Evolutionary conservation across 192 early-diverging fungal species (phyloP), one percentile per base, ranked within the genome.

Genomic region (Coemansia sp.): DNA sequence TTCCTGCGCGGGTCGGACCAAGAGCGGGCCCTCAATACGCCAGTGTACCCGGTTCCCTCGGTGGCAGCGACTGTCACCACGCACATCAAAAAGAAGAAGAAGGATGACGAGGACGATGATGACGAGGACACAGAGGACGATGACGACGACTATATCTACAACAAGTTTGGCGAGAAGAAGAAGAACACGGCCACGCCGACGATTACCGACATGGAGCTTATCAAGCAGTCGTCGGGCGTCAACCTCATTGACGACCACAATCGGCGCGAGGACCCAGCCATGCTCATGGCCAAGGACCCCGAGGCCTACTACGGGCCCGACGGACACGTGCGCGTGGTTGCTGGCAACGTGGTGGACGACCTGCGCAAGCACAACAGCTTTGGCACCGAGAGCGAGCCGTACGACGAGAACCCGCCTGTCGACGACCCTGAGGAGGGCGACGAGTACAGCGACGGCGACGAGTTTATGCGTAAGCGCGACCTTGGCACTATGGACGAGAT

Each of bases 391-490:
- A 66, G 64, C 64, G 74, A 81, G 71, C 79, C 79, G 13, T 81
- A 81, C 52, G 79, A 81, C 74, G 79, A 81, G 61, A 76, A 81
- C 50, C 79, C 79, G 49, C 79, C 79, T 3, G 79, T 81, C 3
- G 74, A 81, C 29, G 79, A 81, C 40, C 79, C 79, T 3, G 79
- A 81, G 36, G 79, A 81, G 47, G 79, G 66, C 16, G 79, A 81
- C 62, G 79, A 81, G 71, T 81, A 81, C 68, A 76, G 74, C 62
- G 79, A 81, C 2, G 74, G 74, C 68, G 74, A 81, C 11, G 79
- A 81, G 61, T 81, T 81, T 62, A 81, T 81, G 79, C 79, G 79
- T 62, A 81, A 81, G 65, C 79, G 79, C 24, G 79, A 81, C 52
- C 20, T 62, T 46, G 74, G 60, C 5, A 70, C 52, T n/a, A 58